Conservation (phyloP, 1,284 basidiomycete genomes). For the Athelia sp. region DNA sequence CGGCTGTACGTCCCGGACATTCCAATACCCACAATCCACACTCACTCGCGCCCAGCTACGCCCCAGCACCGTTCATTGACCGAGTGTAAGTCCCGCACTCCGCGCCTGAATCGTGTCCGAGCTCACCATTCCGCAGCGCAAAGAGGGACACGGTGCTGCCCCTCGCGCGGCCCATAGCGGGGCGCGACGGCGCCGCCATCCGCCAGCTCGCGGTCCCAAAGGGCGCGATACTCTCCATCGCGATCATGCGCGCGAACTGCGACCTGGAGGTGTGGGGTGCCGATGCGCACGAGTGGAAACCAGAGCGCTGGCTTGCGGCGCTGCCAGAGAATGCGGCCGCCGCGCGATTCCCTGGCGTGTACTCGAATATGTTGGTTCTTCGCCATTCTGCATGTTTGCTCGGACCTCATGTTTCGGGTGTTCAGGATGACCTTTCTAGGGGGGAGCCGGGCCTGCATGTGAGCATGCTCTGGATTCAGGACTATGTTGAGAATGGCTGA, state of each 20-base stretch:
- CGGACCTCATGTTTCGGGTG: not conserved
- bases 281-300: constrained; percentile 6
- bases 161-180: not conserved
- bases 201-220: not conserved
- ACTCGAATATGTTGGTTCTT: not conserved
- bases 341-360: constrained; percentile 1
- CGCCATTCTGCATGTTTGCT: not conserved
- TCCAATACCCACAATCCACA: not conserved
- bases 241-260: not conserved
- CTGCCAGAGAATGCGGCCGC: not conserved
- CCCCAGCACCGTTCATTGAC: not conserved
- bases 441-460: constrained; percentile 3
- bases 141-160: not conserved
- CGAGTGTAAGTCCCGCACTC: not conserved
- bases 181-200: not conserved
- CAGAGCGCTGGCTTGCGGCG: constrained; percentile 2
- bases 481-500: not conserved
- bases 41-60: not conserved
- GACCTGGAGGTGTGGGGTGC: not conserved
- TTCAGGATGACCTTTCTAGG: constrained; percentile 3
- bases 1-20: constrained; percentile 17
- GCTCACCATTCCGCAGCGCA: not conserved
- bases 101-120: not conserved
- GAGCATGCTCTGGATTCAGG: not conserved
- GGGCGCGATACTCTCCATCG: not conserved